Evolutionary conservation across 2,329 filamentous ascomycete species (phyloP), one percentile per base, ranked within the genome.

Genomic region (Alternaria postmessia): DNA sequence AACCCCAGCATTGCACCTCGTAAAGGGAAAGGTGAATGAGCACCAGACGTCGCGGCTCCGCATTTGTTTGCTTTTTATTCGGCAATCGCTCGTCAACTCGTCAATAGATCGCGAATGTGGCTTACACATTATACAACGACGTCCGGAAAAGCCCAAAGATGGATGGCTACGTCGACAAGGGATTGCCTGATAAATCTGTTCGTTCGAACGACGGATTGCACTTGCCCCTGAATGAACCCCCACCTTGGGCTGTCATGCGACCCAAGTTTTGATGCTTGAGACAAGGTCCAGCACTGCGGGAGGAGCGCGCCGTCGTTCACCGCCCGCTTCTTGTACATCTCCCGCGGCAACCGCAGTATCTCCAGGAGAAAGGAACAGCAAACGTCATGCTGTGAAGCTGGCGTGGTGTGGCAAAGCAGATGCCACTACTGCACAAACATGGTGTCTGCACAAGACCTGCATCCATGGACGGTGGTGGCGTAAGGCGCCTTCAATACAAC

Each of bases 231-330:
- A 70, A 47, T 12, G 12, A 41, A 39, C 26, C 62, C 64, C 66
- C 65, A 61, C 59, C 54, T 63, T 57, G 62, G 58, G 61, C 67
- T 63, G 65, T 69, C 67, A 67, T 64, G 64, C 59, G 62, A 64
- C 59, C 60, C 59, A 55, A 58, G 51, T 46, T 49, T 59, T 46
- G 54, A 24, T 51, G 36, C 36, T 51, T 32, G 49, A 57, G 41
- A 51, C 59, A 61, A 67, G 67, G 66, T 69, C 59, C 62, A 67
- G 69, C 63, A 61, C 59, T 67, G 66, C 73, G 72, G 73, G 72
- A 70, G 70, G 71, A 74, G 69, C 66, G 69, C 52, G 66, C 68
- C 68, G 65, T 65, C 61, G 53, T 53, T 56, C 62, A 65, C 64
- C 56, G 63, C 63, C 61, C 62, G 64, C 63, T 57, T 59, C 54